These are phyloP conservation scores for Penicillium palitans DNA, from an alignment of 2,329 filamentous ascomycete genomes.

Conservation along the genomic window DNA sequence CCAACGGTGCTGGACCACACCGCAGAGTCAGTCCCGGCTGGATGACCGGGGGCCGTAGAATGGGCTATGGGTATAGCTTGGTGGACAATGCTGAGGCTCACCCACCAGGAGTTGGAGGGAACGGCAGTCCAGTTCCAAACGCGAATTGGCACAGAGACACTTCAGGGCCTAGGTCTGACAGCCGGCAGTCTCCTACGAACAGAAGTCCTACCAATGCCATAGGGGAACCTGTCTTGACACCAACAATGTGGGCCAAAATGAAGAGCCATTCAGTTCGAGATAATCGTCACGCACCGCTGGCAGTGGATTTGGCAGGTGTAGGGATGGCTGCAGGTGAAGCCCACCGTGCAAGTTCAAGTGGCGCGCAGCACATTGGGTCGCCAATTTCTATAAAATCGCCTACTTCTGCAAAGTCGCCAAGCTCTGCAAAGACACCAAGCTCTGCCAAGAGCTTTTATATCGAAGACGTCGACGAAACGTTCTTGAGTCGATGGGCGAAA, in stretches of 20 bases:
- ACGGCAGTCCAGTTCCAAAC: not conserved
- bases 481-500: slow-evolving; percentile 3
- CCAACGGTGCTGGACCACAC: slow-evolving; percentile 14
- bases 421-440: not conserved
- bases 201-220: not conserved
- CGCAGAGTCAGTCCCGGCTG: slow-evolving; percentile 44
- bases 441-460: not conserved
- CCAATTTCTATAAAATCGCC: not conserved
- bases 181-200: not conserved
- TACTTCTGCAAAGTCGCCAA: not conserved
- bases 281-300: not conserved
- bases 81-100: slow-evolving; percentile 30
- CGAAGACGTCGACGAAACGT: slow-evolving; percentile 3
- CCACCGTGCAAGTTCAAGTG: not conserved
- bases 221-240: not conserved
- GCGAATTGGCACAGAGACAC: not conserved
- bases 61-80: slow-evolving; percentile 43
- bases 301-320: not conserved
- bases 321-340: not conserved
- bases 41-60: slow-evolving; percentile 43
- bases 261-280: slow-evolving; percentile 3
- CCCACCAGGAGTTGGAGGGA: not conserved
- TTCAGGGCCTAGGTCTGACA: not conserved
- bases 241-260: slow-evolving; percentile 5
- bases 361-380: not conserved